Evolutionary conservation across 2,329 filamentous ascomycete genomes (phyloP).

Genomic region (Albophoma yamanashiensis): DNA sequence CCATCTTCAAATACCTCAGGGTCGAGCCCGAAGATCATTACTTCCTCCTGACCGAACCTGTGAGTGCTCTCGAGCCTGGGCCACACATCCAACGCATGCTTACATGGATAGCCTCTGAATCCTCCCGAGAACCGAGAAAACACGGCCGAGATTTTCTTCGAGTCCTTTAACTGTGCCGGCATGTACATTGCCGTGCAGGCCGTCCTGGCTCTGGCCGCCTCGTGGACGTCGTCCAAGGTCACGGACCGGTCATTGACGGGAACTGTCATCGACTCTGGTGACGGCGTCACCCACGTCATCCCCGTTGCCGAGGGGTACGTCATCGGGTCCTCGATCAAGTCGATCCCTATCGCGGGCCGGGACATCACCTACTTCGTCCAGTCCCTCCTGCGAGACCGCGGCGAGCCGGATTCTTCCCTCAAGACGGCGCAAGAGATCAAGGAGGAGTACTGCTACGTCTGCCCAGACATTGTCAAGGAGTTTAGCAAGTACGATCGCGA

Average conservation of each 20-base stretch:
- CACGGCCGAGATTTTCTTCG: constrained; percentile 99
- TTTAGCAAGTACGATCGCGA: constrained; percentile 92
- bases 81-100: neutral
- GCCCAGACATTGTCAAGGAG: constrained; percentile 97
- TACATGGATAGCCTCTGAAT: constrained; percentile 66
- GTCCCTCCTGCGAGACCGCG: constrained; percentile 86
- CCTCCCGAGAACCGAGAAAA: constrained; percentile 98
- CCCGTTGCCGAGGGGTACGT: constrained; percentile 98
- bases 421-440: constrained; percentile 98
- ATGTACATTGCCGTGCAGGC: constrained; percentile 98
- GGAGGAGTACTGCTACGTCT: constrained; percentile 97
- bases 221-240: constrained; percentile 97
- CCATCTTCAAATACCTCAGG: constrained; percentile 98
- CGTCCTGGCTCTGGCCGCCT: constrained; percentile 89
- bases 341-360: constrained; percentile 92
- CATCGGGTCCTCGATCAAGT: constrained; percentile 98
- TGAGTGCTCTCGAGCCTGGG: constrained; percentile 34
- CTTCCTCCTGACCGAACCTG: constrained; percentile 94
- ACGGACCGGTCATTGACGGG: constrained; percentile 92
- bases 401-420: constrained; percentile 90
- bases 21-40: constrained; percentile 98
- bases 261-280: constrained; percentile 96
- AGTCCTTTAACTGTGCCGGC: constrained; percentile 98
- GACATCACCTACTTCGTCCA: constrained; percentile 99
- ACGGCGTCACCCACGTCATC: constrained; percentile 98